Percentiles rank a stretch among this genome's conserved stretches.
These are phyloP conservation scores for Symbiodinium pilosum DNA, from an alignment of 73 alveolate species.

Conservation along the genomic window DNA sequence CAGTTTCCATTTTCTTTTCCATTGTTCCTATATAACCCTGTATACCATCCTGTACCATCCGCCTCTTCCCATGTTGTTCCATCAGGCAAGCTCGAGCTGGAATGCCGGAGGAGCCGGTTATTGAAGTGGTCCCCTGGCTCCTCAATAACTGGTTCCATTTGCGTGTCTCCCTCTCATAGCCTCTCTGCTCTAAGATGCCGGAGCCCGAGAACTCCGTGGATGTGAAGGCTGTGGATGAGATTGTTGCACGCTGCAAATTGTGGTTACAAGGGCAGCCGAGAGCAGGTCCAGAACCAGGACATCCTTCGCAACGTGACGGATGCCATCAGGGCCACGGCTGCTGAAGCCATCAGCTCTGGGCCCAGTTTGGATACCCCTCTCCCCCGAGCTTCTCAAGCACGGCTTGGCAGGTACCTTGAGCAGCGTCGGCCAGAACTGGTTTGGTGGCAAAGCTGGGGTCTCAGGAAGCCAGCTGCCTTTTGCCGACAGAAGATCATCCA, in stretches of 20 bases:
- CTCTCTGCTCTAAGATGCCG: not conserved
- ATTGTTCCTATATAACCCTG: too few relatives aligned
- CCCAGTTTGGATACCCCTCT: too few relatives aligned
- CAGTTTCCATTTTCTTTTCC: too few relatives aligned
- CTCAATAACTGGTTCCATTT: not conserved
- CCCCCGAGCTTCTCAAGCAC: too few relatives aligned
- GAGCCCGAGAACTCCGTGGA: not conserved
- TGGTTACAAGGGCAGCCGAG: not conserved
- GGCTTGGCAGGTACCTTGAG: slow-evolving; percentile 72
- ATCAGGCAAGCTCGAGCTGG: slow-evolving; percentile 84
- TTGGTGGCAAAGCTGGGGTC: slow-evolving; percentile 1
- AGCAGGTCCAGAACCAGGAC: slow-evolving; percentile 36
- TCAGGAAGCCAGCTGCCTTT: too few relatives aligned
- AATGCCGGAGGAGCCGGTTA: slow-evolving; percentile 62
- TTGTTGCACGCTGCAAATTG: too few relatives aligned
- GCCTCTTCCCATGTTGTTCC: not conserved
- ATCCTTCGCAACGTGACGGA: slow-evolving; percentile 74
- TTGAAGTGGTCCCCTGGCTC: not conserved
- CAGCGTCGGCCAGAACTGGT: slow-evolving; percentile 84
- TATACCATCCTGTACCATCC: too few relatives aligned
- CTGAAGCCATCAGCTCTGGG: slow-evolving; percentile 22
- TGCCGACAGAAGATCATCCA: too few relatives aligned
- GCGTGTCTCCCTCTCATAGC: not conserved
- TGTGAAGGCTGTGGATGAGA: too few relatives aligned
- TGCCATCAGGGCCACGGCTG: slow-evolving; percentile 85